These are phyloP conservation scores for Talaromyces sp. DNA, from an alignment of 2,329 filamentous ascomycete genomes.

Conservation along the genomic window DNA sequence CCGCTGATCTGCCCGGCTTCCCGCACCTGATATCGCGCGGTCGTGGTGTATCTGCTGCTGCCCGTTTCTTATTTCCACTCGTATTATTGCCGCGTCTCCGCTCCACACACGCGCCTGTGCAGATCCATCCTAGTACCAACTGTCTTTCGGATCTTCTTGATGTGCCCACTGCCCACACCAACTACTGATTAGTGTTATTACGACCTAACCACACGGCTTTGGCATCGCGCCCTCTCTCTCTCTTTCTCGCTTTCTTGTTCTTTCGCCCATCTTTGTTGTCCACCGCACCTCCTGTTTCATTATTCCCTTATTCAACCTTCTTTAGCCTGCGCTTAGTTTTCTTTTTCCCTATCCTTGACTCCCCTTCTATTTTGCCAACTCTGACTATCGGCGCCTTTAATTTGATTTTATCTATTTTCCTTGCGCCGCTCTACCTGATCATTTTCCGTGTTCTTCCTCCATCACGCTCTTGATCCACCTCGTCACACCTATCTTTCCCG, in stretches of 20 bases:
- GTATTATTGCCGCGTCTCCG: conserved; percentile 11
- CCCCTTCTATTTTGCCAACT: conserved; percentile 1
- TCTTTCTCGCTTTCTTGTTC: neutral
- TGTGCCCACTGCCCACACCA: neutral
- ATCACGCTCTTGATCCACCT: conserved; percentile 1
- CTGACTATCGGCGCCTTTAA: neutral
- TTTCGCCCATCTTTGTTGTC: neutral
- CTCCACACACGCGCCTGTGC: conserved; percentile 11
- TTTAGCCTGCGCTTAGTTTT: neutral
- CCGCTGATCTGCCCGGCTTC: neutral
- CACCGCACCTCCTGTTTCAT: neutral
- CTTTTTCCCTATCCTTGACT: conserved; percentile 4
- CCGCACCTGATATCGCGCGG: conserved; percentile 2
- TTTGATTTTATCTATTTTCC: conserved; percentile 7
- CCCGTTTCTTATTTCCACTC: conserved; percentile 13
- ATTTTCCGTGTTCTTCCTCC: conserved; percentile 2
- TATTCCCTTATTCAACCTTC: neutral
- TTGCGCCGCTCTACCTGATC: conserved; percentile 4
- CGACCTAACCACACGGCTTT: neutral
- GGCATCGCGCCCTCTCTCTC: neutral
- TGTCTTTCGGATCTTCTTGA: conserved; percentile 1
- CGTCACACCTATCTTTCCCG: neutral
- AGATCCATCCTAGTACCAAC: conserved; percentile 8
- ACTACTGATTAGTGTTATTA: neutral
- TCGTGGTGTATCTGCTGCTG: conserved; percentile 23